Evolutionary conservation across 176 grass and related monocot species (phyloP).

Genomic region (Luzula sylvatica): DNA sequence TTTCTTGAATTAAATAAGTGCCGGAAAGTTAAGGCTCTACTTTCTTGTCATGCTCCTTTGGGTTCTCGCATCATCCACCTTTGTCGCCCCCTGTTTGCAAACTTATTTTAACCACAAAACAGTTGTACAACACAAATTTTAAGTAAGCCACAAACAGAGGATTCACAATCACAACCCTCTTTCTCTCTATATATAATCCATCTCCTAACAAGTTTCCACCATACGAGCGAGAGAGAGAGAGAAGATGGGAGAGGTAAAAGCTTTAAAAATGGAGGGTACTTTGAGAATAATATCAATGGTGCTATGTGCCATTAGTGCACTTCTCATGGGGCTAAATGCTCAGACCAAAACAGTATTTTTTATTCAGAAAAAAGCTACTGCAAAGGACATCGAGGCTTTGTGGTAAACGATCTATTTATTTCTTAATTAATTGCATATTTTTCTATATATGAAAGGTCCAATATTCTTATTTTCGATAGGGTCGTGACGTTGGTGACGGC

Average conservation of each 20-base stretch:
- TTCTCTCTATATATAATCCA: conserved; percentile 14
- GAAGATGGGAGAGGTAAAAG: background rate
- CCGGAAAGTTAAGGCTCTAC: too few relatives aligned
- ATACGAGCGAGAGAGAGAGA: conserved; percentile 11
- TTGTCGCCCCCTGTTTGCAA: too few relatives aligned
- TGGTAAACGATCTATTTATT: conserved; percentile 30
- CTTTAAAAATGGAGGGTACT: conserved; percentile 35
- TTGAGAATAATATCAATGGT: conserved; percentile 35
- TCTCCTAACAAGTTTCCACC: background rate
- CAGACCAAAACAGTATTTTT: conserved; percentile 64
- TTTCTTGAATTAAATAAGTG: too few relatives aligned
- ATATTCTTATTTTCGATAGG: conserved; percentile 8
- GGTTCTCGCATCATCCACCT: too few relatives aligned
- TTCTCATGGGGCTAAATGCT: conserved; percentile 51
- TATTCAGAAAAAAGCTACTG: conserved; percentile 42
- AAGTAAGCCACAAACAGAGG: too few relatives aligned
- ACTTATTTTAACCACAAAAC: too few relatives aligned
- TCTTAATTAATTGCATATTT: background rate
- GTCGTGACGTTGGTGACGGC: conserved; percentile 27
- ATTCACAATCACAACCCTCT: background rate
- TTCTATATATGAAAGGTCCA: background rate
- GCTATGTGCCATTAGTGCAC: conserved; percentile 43
- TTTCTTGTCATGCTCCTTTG: too few relatives aligned
- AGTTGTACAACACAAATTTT: too few relatives aligned
- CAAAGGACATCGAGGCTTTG: conserved; percentile 59